Base-by-base conservation (phyloP, 1,284 basidiomycete genomes). In the Amylostereum chailletii region DNA sequence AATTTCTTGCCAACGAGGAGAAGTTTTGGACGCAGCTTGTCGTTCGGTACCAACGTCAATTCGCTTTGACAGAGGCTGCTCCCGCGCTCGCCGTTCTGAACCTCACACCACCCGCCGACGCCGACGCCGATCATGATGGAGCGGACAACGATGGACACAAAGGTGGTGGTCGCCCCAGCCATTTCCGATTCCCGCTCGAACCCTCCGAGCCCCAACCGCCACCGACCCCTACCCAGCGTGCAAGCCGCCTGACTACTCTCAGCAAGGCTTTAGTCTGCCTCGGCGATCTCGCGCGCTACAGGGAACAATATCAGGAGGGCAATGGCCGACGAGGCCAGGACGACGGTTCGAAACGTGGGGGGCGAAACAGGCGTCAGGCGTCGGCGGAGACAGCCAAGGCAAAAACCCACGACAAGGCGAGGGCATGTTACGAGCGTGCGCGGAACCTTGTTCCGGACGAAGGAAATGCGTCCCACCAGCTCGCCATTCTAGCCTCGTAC, bases 201-300 rank as follows among this genome's bases (percentile, higher is more conserved):
- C 73, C 69, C 10, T 60, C 61, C 31, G 39, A 55, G 10, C 62
- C 70, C 10, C 65, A 69, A 27, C 55, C 64, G 5, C 71, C 74
- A 9, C 60, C 65, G 36, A 72, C 70, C n/a, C 53, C 68, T 26
- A 75, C 75, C 27, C 79, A 87, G 60, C 76, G 75, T 46, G 76
- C 78, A 50, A 74, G 74, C 51, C 77, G 80, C 54, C 67, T 90
- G 29, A 76, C 79, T 10, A 83, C 90, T 41, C 71, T 95, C 40
- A 88, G 87, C 70, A 96, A 94, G 67, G 83, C 86, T 2, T 72
- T 98, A 46, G 86, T 97, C 32, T 97, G 86, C 65, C 77, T 96
- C 26, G 95, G 95, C 11, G 95, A 99, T 63, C 82, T 99, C 42
- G 90, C 91, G 54, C 77, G 95, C 34, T 99, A 99, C 67, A 79